Evolutionary conservation across 805 yeast species (phyloP).

Genomic region (Wickerhamomyces chaumierensis): DNA sequence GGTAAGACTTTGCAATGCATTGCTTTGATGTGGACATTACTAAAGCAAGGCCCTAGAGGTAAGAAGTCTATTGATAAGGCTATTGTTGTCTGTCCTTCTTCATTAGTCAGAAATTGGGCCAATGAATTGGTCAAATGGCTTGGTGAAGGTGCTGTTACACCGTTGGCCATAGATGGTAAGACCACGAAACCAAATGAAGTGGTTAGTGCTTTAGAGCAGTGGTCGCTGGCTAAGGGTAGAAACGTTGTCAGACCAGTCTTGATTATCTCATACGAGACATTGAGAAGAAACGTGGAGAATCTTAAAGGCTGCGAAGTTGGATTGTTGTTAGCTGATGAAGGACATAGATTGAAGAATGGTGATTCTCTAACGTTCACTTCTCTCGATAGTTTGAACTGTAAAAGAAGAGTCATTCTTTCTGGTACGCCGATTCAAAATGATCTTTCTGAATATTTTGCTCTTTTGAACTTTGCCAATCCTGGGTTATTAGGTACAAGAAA

Average conservation of each 20-base stretch:
- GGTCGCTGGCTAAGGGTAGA: slow-evolving; percentile 86
- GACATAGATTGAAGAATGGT: slow-evolving; percentile 76
- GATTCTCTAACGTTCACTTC: slow-evolving; percentile 89
- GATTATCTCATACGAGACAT: slow-evolving; percentile 88
- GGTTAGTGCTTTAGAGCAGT: slow-evolving; percentile 53
- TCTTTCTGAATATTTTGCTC: slow-evolving; percentile 83
- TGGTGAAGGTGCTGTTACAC: slow-evolving; percentile 82
- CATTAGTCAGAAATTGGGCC: slow-evolving; percentile 93
- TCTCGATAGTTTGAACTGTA: slow-evolving; percentile 70
- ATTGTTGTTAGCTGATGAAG: slow-evolving; percentile 75
- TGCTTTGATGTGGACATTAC: slow-evolving; percentile 82
- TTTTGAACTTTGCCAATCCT: slow-evolving; percentile 88
- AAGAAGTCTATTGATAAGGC: slow-evolving; percentile 77
- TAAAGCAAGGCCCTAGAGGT: slow-evolving; percentile 79
- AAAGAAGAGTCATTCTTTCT: slow-evolving; percentile 81
- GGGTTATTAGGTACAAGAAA: slow-evolving; percentile 76
- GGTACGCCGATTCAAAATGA: slow-evolving; percentile 98
- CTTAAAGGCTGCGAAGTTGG: slow-evolving; percentile 76
- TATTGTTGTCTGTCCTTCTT: slow-evolving; percentile 90
- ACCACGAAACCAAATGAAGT: slow-evolving; percentile 61
- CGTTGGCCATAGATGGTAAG: slow-evolving; percentile 89
- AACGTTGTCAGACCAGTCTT: slow-evolving; percentile 86
- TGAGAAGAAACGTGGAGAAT: slow-evolving; percentile 73
- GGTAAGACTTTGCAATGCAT: slow-evolving; percentile 89
- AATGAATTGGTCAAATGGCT: slow-evolving; percentile 92